These are phyloP conservation scores for Hyaloscypha bicolor DNA, from an alignment of 495 filamentous ascomycete genomes.

Conservation along the genomic window DNA sequence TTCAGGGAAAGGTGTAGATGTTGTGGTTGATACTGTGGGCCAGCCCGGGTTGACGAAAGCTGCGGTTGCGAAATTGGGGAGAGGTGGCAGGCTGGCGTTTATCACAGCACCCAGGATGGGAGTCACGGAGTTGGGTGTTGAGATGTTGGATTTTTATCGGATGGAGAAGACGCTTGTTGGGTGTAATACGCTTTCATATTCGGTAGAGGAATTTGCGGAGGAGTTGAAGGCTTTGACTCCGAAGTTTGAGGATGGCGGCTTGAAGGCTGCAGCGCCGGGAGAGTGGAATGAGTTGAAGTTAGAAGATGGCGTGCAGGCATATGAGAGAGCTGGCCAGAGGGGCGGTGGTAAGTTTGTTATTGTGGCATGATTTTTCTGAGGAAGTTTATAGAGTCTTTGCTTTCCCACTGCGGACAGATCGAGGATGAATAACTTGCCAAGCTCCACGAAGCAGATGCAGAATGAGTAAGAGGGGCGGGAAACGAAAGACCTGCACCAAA, in stretches of 20 bases:
- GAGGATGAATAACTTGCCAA: too few relatives aligned
- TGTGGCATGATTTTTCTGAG: slow-evolving; percentile 1
- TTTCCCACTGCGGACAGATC: too few relatives aligned
- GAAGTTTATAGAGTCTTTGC: neutral
- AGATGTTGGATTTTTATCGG: slow-evolving; percentile 37
- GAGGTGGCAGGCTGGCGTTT: slow-evolving; percentile 33
- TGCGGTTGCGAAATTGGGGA: slow-evolving; percentile 32
- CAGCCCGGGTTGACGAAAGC: slow-evolving; percentile 31
- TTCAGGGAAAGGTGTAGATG: slow-evolving; percentile 37
- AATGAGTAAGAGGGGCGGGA: too few relatives aligned
- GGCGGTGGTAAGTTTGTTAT: slow-evolving; percentile 30
- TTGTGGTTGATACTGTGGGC: slow-evolving; percentile 41
- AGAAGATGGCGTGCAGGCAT: slow-evolving; percentile 26
- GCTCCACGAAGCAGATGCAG: too few relatives aligned
- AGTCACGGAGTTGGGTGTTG: slow-evolving; percentile 33
- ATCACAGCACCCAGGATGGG: slow-evolving; percentile 36
- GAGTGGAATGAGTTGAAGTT: slow-evolving; percentile 32
- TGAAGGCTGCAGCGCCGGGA: slow-evolving; percentile 27
- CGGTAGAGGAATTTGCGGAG: slow-evolving; percentile 27
- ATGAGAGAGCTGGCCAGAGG: slow-evolving; percentile 28
- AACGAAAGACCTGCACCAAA: too few relatives aligned
- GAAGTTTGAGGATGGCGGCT: slow-evolving; percentile 33
- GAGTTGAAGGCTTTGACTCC: slow-evolving; percentile 20
- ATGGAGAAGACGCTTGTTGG: slow-evolving; percentile 36
- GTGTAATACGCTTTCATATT: slow-evolving; percentile 33